Evolutionary conservation across 331 rosid species (phyloP), one percentile per base, ranked within the genome.

Genomic region (Erythrophleum ivorense): DNA sequence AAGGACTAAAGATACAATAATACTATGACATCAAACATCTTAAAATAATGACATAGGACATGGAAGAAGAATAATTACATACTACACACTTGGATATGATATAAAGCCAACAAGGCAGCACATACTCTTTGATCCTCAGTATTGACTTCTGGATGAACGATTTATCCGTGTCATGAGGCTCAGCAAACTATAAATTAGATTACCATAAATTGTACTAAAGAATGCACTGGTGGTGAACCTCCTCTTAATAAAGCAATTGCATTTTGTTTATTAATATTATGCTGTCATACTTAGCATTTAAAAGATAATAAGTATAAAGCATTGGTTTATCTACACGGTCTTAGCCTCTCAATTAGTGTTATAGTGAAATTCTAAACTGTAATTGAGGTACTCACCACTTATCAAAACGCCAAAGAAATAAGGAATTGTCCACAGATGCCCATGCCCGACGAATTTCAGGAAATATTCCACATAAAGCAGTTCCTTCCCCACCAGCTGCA

Each of bases 401-500:
- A 80, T 95, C 94, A 48, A 95, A 90, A 80, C 97, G 99, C 99
- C 99, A 95, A 53, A 95, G 97, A 86, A 93, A 95, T 86, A 95
- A 86, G 67, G 98, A 89, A 79, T 88, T 95, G 79, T 95, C 98
- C 24, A 95, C 97, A 3, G 98, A 90, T 3, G 99, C 99, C 99
- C 99, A 95, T 2, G 99, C 99, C 83, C 99, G 86, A n/a, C 91
- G 91, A 65, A 95, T 93, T 87, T 95, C 98, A 0, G 98, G 97
- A 85, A 95, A 95, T 78, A 95, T 93, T 82, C 99, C 98, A 83
- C 99, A 92, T 81, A 93, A 89, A n/a, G 98, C 95, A 74, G 98
- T 95, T 76, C 99, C 99, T 84, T 95, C 99, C 82, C 99, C 97
- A 43, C 98, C 98, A 66, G 97, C 94, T 29, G 98, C 90, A 83